Percentiles rank a stretch among this genome's conserved stretches.
Evolutionary conservation across 805 yeast species (phyloP).

Genomic region (Metschnikowia reukaufii): DNA sequence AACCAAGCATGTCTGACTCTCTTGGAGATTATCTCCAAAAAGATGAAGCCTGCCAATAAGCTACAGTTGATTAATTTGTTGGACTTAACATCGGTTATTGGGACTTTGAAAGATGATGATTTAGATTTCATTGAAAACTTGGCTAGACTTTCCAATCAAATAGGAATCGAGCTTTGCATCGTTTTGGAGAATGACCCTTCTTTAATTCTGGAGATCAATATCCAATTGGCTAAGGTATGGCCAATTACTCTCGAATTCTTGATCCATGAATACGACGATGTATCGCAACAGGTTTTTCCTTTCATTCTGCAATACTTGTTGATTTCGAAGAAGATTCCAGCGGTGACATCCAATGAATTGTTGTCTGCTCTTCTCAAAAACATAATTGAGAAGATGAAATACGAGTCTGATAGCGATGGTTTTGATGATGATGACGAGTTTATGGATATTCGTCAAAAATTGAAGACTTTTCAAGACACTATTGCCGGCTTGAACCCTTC

Average conservation of each 20-base stretch:
- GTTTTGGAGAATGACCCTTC: slow-evolving; percentile 54
- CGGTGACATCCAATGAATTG: slow-evolving; percentile 44
- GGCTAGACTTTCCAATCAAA: slow-evolving; percentile 69
- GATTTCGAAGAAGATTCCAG: slow-evolving; percentile 58
- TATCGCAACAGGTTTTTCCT: slow-evolving; percentile 78
- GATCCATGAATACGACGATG: slow-evolving; percentile 84
- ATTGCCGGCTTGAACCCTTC: slow-evolving; percentile 59
- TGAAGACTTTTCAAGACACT: slow-evolving; percentile 82
- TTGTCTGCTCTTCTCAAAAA: slow-evolving; percentile 65
- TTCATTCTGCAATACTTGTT: slow-evolving; percentile 74
- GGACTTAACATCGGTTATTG: slow-evolving; percentile 58
- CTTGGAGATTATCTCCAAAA: slow-evolving; percentile 67
- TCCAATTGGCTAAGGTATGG: slow-evolving; percentile 55
- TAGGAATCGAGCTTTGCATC: slow-evolving; percentile 74
- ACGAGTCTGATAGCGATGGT: slow-evolving; percentile 72
- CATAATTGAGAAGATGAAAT: slow-evolving; percentile 74
- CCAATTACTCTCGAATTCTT: slow-evolving; percentile 73
- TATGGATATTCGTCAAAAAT: slow-evolving; percentile 69
- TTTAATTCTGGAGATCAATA: slow-evolving; percentile 37
- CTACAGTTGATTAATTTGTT: slow-evolving; percentile 67
- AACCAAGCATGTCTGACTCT: slow-evolving; percentile 59
- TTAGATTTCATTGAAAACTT: slow-evolving; percentile 73
- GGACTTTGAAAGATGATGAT: slow-evolving; percentile 43
- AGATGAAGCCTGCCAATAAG: slow-evolving; percentile 74
- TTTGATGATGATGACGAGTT: slow-evolving; percentile 63